These are phyloP conservation scores for Trichosporon sp. DNA, from an alignment of 1,284 basidiomycete genomes.

Conservation along the genomic window DNA sequence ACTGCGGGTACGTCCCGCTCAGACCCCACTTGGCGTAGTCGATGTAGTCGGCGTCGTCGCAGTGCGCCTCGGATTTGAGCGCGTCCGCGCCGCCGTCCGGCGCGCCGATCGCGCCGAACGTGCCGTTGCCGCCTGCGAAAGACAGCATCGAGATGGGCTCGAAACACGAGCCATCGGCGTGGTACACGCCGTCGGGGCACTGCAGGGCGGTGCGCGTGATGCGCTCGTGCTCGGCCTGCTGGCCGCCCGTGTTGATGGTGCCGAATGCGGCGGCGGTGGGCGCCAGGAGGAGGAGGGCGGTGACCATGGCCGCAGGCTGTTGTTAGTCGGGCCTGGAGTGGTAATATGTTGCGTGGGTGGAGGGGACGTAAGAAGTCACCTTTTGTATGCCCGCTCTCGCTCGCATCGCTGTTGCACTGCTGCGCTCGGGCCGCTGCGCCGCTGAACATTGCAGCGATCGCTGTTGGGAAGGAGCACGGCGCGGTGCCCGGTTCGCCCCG, in stretches of 20 bases:
- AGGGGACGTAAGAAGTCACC: neutral
- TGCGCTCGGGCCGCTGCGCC: neutral
- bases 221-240: slow-evolving; percentile 10
- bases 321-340: too few species aligned
- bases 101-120: slow-evolving; percentile 6
- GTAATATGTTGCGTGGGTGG: neutral
- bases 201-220: slow-evolving; percentile 3
- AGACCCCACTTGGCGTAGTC: slow-evolving; percentile 9
- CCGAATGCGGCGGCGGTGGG: slow-evolving; percentile 1
- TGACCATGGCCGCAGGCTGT: neutral
- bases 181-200: neutral
- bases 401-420: neutral
- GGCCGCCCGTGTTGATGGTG: slow-evolving; percentile 6
- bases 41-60: slow-evolving; percentile 14
- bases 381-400: neutral
- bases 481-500: neutral
- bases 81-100: slow-evolving; percentile 6
- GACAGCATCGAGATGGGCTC: slow-evolving; percentile 10
- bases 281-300: neutral
- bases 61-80: slow-evolving; percentile 9
- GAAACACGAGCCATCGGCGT: slow-evolving; percentile 1
- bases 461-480: too few species aligned
- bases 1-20: slow-evolving; percentile 2
- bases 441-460: neutral
- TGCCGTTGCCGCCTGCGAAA: slow-evolving; percentile 9